Evolutionary conservation across 148 eudicot genomes (phyloP).

Genomic region (Pharnaceum exiguum): DNA sequence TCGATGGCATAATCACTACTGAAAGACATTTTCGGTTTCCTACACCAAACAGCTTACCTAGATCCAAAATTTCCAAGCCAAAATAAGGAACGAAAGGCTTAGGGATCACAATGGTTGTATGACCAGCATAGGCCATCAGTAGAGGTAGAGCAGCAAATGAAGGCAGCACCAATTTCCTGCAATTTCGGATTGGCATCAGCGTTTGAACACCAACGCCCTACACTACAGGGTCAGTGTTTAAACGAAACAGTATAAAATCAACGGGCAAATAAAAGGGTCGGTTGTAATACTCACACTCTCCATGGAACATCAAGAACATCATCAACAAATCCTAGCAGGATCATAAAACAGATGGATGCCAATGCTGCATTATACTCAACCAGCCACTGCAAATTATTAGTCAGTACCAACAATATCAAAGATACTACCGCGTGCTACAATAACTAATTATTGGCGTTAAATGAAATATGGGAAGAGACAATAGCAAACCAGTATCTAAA

Average conservation of each 20-base stretch:
- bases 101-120: conserved; percentile 86
- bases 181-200: conserved; percentile 16
- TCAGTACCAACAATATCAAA: too few relatives aligned
- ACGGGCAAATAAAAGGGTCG: too few relatives aligned
- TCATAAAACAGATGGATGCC: conserved; percentile 95
- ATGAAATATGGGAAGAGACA: too few relatives aligned
- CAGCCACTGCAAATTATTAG: conserved; percentile 90
- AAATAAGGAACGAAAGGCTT: conserved; percentile 78
- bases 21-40: neutral
- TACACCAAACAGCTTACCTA: conserved; percentile 43
- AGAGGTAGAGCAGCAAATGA: conserved; percentile 91
- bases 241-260: too few relatives aligned
- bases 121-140: conserved; percentile 99
- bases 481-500: too few relatives aligned
- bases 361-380: conserved; percentile 97
- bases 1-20: neutral
- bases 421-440: too few relatives aligned
- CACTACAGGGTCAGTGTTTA: neutral
- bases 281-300: conserved; percentile 83
- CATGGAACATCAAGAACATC: conserved; percentile 97
- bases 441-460: too few relatives aligned
- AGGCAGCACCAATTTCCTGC: conserved; percentile 86
- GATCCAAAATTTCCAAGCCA: conserved; percentile 72
- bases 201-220: conserved; percentile 2
- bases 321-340: conserved; percentile 90